Evolutionary conservation across 2,329 filamentous ascomycete species (phyloP), one percentile per base, ranked within the genome.

Genomic region (Sarocladiaceae sp.): DNA sequence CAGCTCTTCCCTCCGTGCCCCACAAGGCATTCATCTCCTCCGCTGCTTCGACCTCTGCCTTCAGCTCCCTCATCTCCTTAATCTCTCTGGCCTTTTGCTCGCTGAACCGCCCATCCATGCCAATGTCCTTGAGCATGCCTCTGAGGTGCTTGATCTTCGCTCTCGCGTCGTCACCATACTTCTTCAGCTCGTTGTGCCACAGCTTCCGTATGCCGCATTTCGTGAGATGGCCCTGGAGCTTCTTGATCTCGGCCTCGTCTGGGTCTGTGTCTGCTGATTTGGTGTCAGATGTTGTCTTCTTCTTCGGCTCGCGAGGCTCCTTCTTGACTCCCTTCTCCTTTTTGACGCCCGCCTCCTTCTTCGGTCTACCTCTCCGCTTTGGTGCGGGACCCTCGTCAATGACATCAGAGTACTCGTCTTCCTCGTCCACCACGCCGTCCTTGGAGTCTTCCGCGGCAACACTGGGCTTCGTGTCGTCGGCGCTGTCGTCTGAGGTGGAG

Each of bases 151-250:
- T 78, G 56, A 97, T 89, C 74, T 96, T 97, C 48, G 83, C 89
- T 55, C 84, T 87, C 3, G 79, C 65, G 22, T 92, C 88, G 52
- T 85, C 80, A 1, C 78, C 79, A 61, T 82, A 91, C 52, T 83
- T 75, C 66, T 89, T 89, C 25, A 99, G 78, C 68, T 97, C 90
- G 57, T 87, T 84, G 48, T 80, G 82, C 93, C 94, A 99, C 55
- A 97, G 81, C 66, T 97, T 97, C 51, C 90, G 87, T 52, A 97
- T 83, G 26, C 93, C 93, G 62, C 93, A 99, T 69, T 97, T 96
- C 42, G 86, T 72, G 6, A 99, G 79, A 68, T 93, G 90, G 8
- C 84, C 82, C 70, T 97, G 93, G 3, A 97, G 76, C 47, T 85
- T 87, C 68, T 96, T 97, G 64, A 97, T 87, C 66, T 96, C 88